Evolutionary conservation across 495 filamentous ascomycete species (phyloP).

Genomic region (Penicillium odoratum): DNA sequence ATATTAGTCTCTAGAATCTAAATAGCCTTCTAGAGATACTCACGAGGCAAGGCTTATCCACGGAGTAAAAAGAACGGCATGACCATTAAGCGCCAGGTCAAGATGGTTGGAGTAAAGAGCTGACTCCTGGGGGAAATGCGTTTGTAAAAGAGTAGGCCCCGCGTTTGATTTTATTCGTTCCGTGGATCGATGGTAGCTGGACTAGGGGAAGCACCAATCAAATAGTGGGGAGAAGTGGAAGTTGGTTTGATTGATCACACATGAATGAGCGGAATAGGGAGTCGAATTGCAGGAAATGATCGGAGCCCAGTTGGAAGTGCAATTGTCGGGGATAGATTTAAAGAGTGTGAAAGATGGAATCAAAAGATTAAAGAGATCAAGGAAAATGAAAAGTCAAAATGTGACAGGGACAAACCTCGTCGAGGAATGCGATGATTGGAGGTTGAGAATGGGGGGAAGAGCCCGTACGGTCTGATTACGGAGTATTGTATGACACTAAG

Average conservation of each 20-base stretch:
- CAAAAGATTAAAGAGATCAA: background rate
- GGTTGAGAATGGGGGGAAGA: slow-evolving; percentile 6
- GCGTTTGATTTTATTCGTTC: slow-evolving; percentile 14
- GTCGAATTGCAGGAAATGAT: slow-evolving; percentile 10
- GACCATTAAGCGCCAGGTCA: slow-evolving; percentile 16
- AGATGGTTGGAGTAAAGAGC: slow-evolving; percentile 9
- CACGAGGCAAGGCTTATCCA: slow-evolving; percentile 22
- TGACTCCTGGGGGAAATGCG: slow-evolving; percentile 9
- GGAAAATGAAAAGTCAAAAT: slow-evolving; percentile 5
- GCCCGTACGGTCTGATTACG: background rate
- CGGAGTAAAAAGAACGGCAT: slow-evolving; percentile 26
- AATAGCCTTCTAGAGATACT: slow-evolving; percentile 8
- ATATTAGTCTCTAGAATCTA: slow-evolving; percentile 1
- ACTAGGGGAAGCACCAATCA: slow-evolving; percentile 23
- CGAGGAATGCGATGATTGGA: slow-evolving; percentile 11
- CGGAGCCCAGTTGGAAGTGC: background rate
- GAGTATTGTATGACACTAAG: slow-evolving; percentile 7
- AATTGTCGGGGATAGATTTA: background rate
- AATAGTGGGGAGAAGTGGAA: slow-evolving; percentile 3
- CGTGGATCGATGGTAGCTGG: slow-evolving; percentile 8
- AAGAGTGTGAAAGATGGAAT: slow-evolving; percentile 1
- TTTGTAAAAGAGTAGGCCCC: slow-evolving; percentile 10
- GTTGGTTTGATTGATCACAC: slow-evolving; percentile 25
- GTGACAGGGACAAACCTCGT: slow-evolving; percentile 4
- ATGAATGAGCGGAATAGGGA: slow-evolving; percentile 8